Base-by-base conservation (phyloP, 2,329 filamentous ascomycete species). In the Beauveria australis region DNA sequence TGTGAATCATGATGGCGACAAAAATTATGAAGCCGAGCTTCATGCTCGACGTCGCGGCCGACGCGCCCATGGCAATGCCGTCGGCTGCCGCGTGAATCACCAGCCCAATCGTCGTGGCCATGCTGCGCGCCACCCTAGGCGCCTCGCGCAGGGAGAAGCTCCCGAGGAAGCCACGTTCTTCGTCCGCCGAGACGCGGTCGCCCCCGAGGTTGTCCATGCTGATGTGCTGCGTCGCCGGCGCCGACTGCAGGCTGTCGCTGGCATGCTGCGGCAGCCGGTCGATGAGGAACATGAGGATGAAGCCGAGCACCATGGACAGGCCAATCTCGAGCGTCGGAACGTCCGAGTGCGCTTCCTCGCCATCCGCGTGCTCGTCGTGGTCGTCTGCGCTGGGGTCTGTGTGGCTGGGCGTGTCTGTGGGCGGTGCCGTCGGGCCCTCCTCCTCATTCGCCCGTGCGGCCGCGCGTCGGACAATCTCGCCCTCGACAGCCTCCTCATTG, bases 51-150 rank as follows among this genome's bases (percentile, higher is more conserved):
- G 86, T 84, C 4, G 89, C 88, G 3, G 89, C 90, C 0, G 92
- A 96, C 26, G 94, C 94, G 24, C 94, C 94, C 75, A 99, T 87
- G 2, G 94, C 94, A 63, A 99, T 96, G 18, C 94, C 94, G 69
- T 99, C 94, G 2, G 94, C 93, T 2, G 90, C 89, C 0, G 94
- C 91, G 72, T 99, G 94, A 61, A 99, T 97, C 5, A 97, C 89
- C n/a, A 99, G 79, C 0, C 94, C 94, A 0, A 90, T 89, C 0
- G 94, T 99, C 2, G 93, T 92, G n/a, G 90, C 89, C 59, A 92
- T 78, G 60, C 83, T 85, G 61, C 85, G 81, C 10, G 82, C 82
- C 61, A 83, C 80, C 66, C 80, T 82, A 10, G 81, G 83, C 10
- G 78, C 80, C 16, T 81, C 83, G 16, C 80, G 76, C 68, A 85